Evolutionary conservation across 305 asterid species (phyloP).

Genomic region (Fraxinus floribunda): DNA sequence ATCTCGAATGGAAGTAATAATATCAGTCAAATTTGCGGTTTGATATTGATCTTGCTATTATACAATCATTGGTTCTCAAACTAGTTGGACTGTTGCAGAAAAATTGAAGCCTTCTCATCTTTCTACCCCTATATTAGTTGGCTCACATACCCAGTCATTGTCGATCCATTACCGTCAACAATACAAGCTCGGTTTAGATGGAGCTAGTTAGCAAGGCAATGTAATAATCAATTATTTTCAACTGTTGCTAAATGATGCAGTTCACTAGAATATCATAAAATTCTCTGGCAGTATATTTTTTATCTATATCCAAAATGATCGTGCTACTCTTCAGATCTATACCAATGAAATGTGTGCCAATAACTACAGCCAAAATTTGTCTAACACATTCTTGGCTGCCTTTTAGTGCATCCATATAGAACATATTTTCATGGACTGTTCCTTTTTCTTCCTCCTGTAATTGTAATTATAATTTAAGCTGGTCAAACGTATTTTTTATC

Average conservation of each 20-base stretch:
- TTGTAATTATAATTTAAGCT: too few species aligned
- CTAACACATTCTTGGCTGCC: not conserved
- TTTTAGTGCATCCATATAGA: not conserved
- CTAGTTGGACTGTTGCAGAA: not conserved
- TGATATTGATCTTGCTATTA: not conserved
- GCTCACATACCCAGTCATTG: not conserved
- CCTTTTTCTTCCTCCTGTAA: not conserved
- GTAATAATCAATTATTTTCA: not conserved
- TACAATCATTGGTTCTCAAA: constrained; percentile 1
- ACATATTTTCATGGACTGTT: not conserved
- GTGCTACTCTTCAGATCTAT: not conserved
- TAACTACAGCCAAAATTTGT: not conserved
- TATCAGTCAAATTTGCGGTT: not conserved
- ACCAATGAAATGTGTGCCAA: not conserved
- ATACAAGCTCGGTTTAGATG: not conserved
- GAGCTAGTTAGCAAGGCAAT: not conserved
- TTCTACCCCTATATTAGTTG: not conserved
- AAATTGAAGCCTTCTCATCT: constrained; percentile 6
- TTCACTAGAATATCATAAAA: not conserved
- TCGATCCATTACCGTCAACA: not conserved
- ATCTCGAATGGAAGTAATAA: not conserved
- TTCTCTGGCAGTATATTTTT: not conserved
- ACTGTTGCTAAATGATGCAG: not conserved
- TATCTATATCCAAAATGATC: not conserved
- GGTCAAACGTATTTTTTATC: too few species aligned